Evolutionary conservation across 305 asterid genomes (phyloP).

Genomic region (Fraxinus greggii): DNA sequence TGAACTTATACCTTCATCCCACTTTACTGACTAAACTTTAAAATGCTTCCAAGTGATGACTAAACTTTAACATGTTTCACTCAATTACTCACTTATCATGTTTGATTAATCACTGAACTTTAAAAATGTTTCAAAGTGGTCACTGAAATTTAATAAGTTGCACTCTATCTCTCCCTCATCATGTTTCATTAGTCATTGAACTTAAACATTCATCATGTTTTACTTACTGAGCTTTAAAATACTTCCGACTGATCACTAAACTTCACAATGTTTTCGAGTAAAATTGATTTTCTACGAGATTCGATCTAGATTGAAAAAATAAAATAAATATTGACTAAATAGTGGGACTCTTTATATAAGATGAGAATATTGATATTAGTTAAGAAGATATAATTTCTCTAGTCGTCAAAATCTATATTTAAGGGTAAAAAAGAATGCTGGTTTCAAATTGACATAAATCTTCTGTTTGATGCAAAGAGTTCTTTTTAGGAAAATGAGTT

Average conservation of each 20-base stretch:
- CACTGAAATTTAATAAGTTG: neutral
- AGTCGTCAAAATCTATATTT: neutral
- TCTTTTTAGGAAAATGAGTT: neutral
- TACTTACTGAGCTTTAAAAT: neutral
- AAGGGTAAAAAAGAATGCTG: neutral
- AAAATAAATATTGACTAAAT: neutral
- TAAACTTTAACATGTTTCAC: neutral
- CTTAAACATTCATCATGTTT: neutral
- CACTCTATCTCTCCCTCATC: neutral
- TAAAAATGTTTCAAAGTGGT: neutral
- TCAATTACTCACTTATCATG: neutral
- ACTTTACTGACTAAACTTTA: neutral
- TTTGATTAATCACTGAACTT: neutral
- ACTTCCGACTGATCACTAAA: neutral
- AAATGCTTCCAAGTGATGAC: neutral
- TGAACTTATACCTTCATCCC: neutral
- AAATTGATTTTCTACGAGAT: neutral
- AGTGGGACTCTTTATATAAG: neutral
- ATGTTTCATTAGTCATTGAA: neutral
- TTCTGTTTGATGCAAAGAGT: neutral
- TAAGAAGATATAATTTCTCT: neutral
- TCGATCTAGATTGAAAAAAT: neutral
- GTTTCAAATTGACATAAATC: neutral
- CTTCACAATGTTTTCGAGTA: neutral
- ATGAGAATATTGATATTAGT: neutral